Base-by-base conservation (phyloP, 352 stramenopile genomes). In the Phytophthora pinifolia region DNA sequence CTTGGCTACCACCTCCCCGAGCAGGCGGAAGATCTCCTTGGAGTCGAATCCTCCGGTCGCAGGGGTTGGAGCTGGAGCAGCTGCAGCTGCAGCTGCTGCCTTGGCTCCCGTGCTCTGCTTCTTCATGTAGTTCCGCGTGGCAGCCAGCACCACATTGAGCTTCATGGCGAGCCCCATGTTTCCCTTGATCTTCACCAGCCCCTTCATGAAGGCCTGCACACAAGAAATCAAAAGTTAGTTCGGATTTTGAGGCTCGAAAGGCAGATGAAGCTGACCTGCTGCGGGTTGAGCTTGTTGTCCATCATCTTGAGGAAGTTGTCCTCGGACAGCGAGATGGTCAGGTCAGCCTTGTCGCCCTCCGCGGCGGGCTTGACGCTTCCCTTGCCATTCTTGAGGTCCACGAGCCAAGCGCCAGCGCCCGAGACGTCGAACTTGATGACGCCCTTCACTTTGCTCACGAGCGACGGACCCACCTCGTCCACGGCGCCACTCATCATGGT, bases 141-240 rank as follows among this genome's bases (percentile, higher is more conserved):
- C 91, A 34, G 79, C 78, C 45, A 96, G 74, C 47, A 98, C 85
- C 17, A 95, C 69, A 41, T 89, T 94, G 35, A 98, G 76, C 79
- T 98, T 98, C 87, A 97, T 97, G 25, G 91, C 93, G 14, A 98
- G 73, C 15, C 79, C 83, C 89, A 97, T 97, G 58, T 97, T 98
- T 47, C 93, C 93, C 71, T 98, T 97, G 60, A 98, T 93, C 71
- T 98, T 97, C 45, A 98, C 71, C 47, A 96, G 83, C 12, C 89
- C 88, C 75, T 97, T 96, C 89, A 98, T 96, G 66, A 97, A 97
- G 33, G 93, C 92, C 72, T 72, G 41, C 33, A 56, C 9, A 13
- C n/a, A 51, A 18, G 14, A 38, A 42, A 3, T 37, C 12, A 25
- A 43, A 17, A 46, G 8, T 14, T 17, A 14, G 22, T 58, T 8